Evolutionary conservation across 305 asterid genomes (phyloP).

Genomic region (Fraxinus dipetala): DNA sequence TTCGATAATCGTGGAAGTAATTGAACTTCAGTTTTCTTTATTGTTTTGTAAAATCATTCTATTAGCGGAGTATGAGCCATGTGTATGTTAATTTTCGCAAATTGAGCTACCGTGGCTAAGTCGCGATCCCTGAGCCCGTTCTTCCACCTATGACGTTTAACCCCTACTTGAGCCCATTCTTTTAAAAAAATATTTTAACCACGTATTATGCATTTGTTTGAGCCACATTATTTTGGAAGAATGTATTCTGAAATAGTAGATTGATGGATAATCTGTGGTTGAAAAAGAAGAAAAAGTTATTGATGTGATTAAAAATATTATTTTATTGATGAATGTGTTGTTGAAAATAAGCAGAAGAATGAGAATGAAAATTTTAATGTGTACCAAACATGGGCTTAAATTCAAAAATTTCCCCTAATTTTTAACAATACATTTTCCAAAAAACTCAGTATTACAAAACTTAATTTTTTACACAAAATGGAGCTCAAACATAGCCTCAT

Average conservation of each 20-base stretch:
- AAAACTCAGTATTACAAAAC: not conserved
- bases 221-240: too few species aligned
- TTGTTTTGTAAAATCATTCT: not conserved
- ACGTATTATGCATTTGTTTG: too few species aligned
- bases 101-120: not conserved
- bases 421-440: not conserved
- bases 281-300: too few species aligned
- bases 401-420: not conserved
- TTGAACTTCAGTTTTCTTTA: not conserved
- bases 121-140: not conserved
- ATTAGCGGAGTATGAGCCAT: not conserved
- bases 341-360: too few species aligned
- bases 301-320: too few species aligned
- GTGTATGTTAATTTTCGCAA: not conserved
- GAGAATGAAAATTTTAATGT: too few species aligned
- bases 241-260: too few species aligned
- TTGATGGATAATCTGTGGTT: too few species aligned
- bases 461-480: not conserved
- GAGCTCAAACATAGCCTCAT: not conserved
- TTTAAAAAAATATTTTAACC: too few species aligned
- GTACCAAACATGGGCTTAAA: too few species aligned
- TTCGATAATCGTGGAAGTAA: not conserved
- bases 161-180: too few species aligned
- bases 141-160: not conserved
- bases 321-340: too few species aligned